phyloP scores from a whole-genome alignment of 2,329 filamentous ascomycete species.

The Aspergillus flavus region DNA sequence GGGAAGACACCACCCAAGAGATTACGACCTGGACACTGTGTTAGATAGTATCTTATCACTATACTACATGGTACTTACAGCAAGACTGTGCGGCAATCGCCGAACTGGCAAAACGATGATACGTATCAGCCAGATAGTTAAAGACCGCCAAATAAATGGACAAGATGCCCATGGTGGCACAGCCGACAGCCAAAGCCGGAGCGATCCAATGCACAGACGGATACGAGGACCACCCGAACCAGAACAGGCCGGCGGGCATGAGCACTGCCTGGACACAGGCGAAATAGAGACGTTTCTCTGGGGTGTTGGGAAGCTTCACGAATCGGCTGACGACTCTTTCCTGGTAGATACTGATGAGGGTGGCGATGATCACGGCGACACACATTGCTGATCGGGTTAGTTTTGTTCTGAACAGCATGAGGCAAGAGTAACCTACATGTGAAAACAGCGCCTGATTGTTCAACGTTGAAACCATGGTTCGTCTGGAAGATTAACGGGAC shows the following conservation, averaged over 20 bases:
- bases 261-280: constrained; percentile 74
- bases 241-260: constrained; percentile 78
- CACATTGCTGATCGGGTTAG: constrained; percentile 60
- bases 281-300: constrained; percentile 82
- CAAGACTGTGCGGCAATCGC: constrained; percentile 85
- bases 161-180: constrained; percentile 84
- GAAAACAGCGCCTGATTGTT: constrained; percentile 73
- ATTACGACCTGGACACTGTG: constrained; percentile 60
- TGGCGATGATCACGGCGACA: constrained; percentile 67
- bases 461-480: constrained; percentile 67
- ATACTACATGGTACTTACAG: constrained; percentile 48
- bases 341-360: constrained; percentile 70
- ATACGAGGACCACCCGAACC: constrained; percentile 74
- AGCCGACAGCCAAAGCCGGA: constrained; percentile 68
- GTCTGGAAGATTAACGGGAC: constrained; percentile 75
- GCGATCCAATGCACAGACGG: constrained; percentile 70
- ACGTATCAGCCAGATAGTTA: constrained; percentile 89
- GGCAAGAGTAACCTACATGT: constrained; percentile 38
- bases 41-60: neutral
- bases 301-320: constrained; percentile 52
- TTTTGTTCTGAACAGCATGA: no score
- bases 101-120: constrained; percentile 80
- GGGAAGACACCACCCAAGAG: constrained; percentile 81
- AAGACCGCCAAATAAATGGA: constrained; percentile 85
- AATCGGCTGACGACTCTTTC: constrained; percentile 63